Conservation (phyloP, 192 early-diverging fungal genomes). For the Fimicolochytrium jonesii region DNA sequence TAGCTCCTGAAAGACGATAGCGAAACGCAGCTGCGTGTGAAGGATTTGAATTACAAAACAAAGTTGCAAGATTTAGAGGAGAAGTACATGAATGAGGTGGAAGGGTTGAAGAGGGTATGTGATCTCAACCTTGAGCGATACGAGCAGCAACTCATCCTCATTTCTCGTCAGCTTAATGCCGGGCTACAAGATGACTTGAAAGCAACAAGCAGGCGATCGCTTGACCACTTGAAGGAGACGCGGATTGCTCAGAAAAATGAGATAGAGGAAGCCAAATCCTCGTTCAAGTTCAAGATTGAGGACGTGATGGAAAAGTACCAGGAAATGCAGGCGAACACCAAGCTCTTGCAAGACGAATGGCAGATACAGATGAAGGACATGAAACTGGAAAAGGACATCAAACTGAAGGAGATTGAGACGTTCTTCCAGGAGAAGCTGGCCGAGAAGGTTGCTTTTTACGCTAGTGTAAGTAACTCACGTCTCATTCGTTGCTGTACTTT, state of each 20-base stretch:
- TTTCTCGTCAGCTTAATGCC: no score
- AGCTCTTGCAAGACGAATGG: conserved; percentile 39
- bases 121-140: no score
- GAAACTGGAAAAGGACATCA: conserved; percentile 18
- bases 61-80: conserved; percentile 46
- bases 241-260: conserved; percentile 41
- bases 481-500: background rate
- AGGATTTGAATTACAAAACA: conserved; percentile 43
- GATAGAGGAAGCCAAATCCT: conserved; percentile 32
- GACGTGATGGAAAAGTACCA: conserved; percentile 41
- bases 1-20: conserved; percentile 47
- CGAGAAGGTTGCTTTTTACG: conserved; percentile 47
- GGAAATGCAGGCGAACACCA: conserved; percentile 25
- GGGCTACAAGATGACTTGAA: no score
- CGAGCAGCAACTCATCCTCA: no score
- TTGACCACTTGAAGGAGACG: no score
- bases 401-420: conserved; percentile 33
- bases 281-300: conserved; percentile 42
- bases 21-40: conserved; percentile 45
- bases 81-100: conserved; percentile 47
- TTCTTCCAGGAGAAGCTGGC: conserved; percentile 43
- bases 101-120: conserved; percentile 39
- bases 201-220: no score
- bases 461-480: conserved; percentile 25
- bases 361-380: conserved; percentile 39